Evolutionary conservation across 1,139 yeast species (phyloP).

Genomic region (Pichia sp.): DNA sequence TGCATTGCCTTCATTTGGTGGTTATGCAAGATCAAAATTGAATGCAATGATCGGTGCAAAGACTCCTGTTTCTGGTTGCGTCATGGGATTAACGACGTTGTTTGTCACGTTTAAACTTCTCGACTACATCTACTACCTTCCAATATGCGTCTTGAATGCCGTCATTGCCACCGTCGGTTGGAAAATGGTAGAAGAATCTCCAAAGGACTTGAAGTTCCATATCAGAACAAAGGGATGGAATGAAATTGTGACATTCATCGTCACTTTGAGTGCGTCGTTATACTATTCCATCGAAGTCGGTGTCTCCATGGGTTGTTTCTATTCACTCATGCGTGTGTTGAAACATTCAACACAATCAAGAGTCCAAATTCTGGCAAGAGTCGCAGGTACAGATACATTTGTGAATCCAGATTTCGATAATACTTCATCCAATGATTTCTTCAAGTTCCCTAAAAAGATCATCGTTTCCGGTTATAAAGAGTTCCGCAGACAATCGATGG

Average conservation of each 20-base stretch:
- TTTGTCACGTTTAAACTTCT: conserved; percentile 62
- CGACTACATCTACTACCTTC: conserved; percentile 68
- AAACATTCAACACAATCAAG: conserved; percentile 85
- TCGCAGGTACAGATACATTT: conserved; percentile 74
- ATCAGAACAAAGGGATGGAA: conserved; percentile 70
- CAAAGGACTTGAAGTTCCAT: conserved; percentile 74
- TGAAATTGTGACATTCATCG: conserved; percentile 70
- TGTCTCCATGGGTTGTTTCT: conserved; percentile 78
- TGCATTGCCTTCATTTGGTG: conserved; percentile 92
- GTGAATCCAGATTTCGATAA: conserved; percentile 67
- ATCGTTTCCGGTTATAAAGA: conserved; percentile 32
- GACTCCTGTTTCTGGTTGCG: conserved; percentile 79
- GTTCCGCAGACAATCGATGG: conserved; percentile 29
- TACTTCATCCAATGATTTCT: conserved; percentile 10
- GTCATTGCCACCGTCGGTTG: conserved; percentile 81
- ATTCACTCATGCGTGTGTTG: conserved; percentile 76
- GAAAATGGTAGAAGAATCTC: conserved; percentile 82
- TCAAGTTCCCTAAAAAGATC: conserved; percentile 18
- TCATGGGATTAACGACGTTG: conserved; percentile 74
- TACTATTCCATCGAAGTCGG: conserved; percentile 90
- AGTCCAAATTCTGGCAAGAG: conserved; percentile 83
- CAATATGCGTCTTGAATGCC: conserved; percentile 78
- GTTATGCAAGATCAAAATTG: conserved; percentile 90
- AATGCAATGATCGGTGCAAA: conserved; percentile 85
- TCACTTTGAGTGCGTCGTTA: conserved; percentile 71